These are phyloP conservation scores for Solanum lycopersicoides DNA, from an alignment of 257 asterid species.

Conservation along the genomic window DNA sequence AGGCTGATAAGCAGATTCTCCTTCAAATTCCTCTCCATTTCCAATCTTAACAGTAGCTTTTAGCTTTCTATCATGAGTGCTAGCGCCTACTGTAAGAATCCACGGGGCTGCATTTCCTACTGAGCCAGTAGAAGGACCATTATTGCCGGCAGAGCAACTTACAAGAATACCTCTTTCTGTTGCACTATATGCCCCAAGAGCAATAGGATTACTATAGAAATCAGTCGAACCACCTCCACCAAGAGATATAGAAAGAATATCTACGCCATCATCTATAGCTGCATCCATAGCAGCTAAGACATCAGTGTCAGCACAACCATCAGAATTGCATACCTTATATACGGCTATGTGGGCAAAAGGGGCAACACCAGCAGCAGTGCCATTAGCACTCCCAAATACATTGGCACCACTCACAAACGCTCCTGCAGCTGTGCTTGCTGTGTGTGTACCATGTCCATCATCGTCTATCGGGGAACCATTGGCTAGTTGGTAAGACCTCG, in stretches of 20 bases:
- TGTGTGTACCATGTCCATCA: constrained; percentile 47
- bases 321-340: constrained; percentile 21
- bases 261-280: constrained; percentile 34
- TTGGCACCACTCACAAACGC: constrained; percentile 36
- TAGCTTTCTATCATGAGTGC: constrained; percentile 26
- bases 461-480: constrained; percentile 9
- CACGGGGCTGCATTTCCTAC: constrained; percentile 27
- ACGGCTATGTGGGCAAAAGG: constrained; percentile 49
- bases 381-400: constrained; percentile 29
- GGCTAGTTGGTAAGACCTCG: not conserved
- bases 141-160: constrained; percentile 27
- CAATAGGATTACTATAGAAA: constrained; percentile 8
- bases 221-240: not conserved
- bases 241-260: constrained; percentile 28
- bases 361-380: constrained; percentile 44
- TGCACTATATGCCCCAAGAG: constrained; percentile 32
- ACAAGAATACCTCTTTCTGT: constrained; percentile 36
- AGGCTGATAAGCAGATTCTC: constrained; percentile 23
- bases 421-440: constrained; percentile 47
- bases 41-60: constrained; percentile 23
- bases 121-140: not conserved
- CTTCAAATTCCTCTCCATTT: constrained; percentile 12
- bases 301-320: constrained; percentile 16
- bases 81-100: constrained; percentile 47
- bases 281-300: constrained; percentile 36